These are phyloP conservation scores for Reticulascus tulasneorum DNA, from an alignment of 2,329 filamentous ascomycete species.

Conservation along the genomic window DNA sequence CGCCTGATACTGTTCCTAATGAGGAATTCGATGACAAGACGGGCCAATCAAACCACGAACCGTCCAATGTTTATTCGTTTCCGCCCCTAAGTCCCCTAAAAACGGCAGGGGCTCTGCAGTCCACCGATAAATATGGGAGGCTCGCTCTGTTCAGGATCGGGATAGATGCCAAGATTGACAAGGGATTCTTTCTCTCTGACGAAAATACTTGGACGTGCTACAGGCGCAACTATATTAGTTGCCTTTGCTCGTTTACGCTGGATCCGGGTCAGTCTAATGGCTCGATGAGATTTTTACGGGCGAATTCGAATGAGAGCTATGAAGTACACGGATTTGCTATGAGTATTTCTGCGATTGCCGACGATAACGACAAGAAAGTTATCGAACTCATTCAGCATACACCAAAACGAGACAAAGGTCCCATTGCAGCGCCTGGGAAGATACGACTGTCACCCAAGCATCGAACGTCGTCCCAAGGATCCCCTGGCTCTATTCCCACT, in stretches of 20 bases:
- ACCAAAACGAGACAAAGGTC: slow-evolving; percentile 85
- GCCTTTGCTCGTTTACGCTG: slow-evolving; percentile 73
- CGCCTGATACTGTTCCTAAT: no score
- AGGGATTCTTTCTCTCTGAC: slow-evolving; percentile 80
- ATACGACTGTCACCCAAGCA: slow-evolving; percentile 62
- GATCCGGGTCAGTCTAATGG: slow-evolving; percentile 49
- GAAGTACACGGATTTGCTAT: slow-evolving; percentile 74
- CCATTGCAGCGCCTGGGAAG: slow-evolving; percentile 68
- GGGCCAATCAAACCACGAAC: no score
- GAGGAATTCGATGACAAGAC: no score
- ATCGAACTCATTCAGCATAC: slow-evolving; percentile 89
- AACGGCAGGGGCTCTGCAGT: no score
- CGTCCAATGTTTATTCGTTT: no score
- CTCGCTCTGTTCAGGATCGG: slow-evolving; percentile 72
- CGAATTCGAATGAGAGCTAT: slow-evolving; percentile 51
- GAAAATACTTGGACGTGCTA: slow-evolving; percentile 92
- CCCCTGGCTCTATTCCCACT: no score
- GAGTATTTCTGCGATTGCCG: slow-evolving; percentile 78
- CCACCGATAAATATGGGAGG: no score
- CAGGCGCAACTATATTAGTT: slow-evolving; percentile 84
- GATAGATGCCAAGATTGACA: slow-evolving; percentile 78
- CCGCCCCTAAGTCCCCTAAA: no score
- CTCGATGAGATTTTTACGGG: slow-evolving; percentile 48
- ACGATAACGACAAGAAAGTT: slow-evolving; percentile 68
- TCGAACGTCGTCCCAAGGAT: slow-evolving; percentile 34